These are phyloP conservation scores for Ananas comosus DNA, from an alignment of 176 grass and related monocot genomes.

Conservation along the genomic window DNA sequence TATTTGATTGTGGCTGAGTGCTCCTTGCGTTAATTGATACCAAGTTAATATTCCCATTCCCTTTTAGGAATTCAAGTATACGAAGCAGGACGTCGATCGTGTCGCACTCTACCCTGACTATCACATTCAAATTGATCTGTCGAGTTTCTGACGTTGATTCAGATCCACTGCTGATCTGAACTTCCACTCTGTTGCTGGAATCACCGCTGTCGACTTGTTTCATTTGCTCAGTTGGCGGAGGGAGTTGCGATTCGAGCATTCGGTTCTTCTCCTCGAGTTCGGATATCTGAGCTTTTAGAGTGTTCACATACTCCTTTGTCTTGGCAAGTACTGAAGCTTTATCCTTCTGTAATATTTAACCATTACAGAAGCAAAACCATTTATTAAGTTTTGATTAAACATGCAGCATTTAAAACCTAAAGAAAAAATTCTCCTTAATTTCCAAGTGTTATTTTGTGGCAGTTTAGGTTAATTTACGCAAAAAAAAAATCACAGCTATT, in stretches of 20 bases:
- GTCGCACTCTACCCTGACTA: constrained; percentile 18
- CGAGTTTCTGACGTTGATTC: constrained; percentile 15
- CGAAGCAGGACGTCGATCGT: constrained; percentile 37
- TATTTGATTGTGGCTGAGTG: background rate
- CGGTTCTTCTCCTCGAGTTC: constrained; percentile 76
- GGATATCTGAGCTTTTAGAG: constrained; percentile 36
- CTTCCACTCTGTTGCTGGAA: constrained; percentile 19
- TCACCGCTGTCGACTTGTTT: background rate
- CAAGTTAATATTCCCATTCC: constrained; percentile 32
- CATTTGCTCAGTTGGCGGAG: background rate
- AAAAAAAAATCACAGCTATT: no score
- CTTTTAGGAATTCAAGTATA: constrained; percentile 44
- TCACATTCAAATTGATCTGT: constrained; percentile 32
- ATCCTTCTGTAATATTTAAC: constrained; percentile 41
- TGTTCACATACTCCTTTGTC: constrained; percentile 59
- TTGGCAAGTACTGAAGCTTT: constrained; percentile 74
- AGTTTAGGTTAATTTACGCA: no score
- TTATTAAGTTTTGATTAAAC: background rate
- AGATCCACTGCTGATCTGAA: constrained; percentile 38
- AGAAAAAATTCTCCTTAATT: no score
- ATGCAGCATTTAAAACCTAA: no score
- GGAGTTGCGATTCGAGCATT: constrained; percentile 33
- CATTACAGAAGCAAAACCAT: background rate
- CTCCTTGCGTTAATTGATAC: constrained; percentile 35
- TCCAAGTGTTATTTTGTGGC: no score